These are phyloP conservation scores for Monilinia vaccinii-corymbosi DNA, from an alignment of 2,329 filamentous ascomycete species.

Conservation along the genomic window DNA sequence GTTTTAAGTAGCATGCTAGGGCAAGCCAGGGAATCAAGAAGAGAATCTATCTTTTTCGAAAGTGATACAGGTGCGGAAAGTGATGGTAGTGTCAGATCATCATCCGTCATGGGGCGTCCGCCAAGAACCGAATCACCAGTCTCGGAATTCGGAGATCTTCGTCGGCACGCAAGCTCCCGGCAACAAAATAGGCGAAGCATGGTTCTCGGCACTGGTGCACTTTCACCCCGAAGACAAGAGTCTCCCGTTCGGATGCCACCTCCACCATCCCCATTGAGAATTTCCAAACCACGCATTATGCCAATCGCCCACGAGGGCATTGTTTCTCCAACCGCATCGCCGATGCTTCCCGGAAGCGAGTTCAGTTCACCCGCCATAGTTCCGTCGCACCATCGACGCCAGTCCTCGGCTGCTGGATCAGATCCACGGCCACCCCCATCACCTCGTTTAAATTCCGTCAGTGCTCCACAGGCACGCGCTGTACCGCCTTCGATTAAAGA, in stretches of 20 bases:
- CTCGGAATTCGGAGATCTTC: conserved; percentile 71
- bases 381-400: conserved; percentile 67
- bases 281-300: conserved; percentile 66
- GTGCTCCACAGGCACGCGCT: conserved; percentile 73
- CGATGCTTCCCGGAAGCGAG: conserved; percentile 74
- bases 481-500: conserved; percentile 96
- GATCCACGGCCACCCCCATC: conserved; percentile 62
- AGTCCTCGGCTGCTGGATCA: conserved; percentile 84
- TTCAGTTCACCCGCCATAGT: conserved; percentile 65
- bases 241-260: conserved; percentile 71
- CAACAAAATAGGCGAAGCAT: conserved; percentile 83
- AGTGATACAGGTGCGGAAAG: conserved; percentile 70
- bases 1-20: conserved; percentile 43
- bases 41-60: conserved; percentile 71
- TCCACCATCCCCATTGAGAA: conserved; percentile 78
- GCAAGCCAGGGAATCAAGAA: conserved; percentile 55
- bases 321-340: conserved; percentile 81
- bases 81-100: conserved; percentile 71
- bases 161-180: conserved; percentile 66
- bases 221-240: conserved; percentile 76
- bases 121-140: conserved; percentile 80
- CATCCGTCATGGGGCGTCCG: conserved; percentile 61
- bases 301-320: conserved; percentile 54
- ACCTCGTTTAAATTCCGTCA: conserved; percentile 68
- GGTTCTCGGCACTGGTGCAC: conserved; percentile 61